Evolutionary conservation across 108 stramenopile genomes (phyloP).

Genomic region (Conticribra weissflogii): DNA sequence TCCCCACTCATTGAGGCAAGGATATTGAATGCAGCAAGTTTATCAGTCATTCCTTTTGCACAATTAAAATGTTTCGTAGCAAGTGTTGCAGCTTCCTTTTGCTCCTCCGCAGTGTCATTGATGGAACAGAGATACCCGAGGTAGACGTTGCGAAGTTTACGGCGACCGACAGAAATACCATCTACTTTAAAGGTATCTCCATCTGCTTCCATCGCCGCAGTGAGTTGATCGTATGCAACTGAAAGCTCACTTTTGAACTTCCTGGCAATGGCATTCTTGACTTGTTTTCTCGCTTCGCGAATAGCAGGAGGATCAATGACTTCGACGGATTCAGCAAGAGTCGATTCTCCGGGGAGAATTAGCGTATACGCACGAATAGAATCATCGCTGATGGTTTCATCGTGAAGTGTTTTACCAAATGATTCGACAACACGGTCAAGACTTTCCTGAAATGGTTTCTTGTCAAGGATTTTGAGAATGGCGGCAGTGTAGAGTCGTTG

Average conservation of each 20-base stretch:
- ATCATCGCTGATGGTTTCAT: slow-evolving; percentile 55
- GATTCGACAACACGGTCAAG: slow-evolving; percentile 42
- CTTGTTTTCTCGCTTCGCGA: slow-evolving; percentile 44
- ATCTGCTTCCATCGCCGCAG: slow-evolving; percentile 36
- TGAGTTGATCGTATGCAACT: slow-evolving; percentile 57
- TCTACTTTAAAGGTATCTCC: slow-evolving; percentile 29
- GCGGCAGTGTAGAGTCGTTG: slow-evolving; percentile 51
- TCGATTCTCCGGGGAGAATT: slow-evolving; percentile 58
- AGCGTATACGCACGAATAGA: slow-evolving; percentile 66
- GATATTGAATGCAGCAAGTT: slow-evolving; percentile 56
- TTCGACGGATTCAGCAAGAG: slow-evolving; percentile 55
- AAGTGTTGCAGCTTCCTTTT: slow-evolving; percentile 35
- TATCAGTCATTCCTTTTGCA: slow-evolving; percentile 80
- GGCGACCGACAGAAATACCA: slow-evolving; percentile 38
- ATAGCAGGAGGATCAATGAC: slow-evolving; percentile 56
- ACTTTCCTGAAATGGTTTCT: slow-evolving; percentile 9
- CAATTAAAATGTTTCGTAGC: slow-evolving; percentile 56
- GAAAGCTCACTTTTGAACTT: slow-evolving; percentile 34
- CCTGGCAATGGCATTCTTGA: slow-evolving; percentile 55
- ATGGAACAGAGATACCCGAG: slow-evolving; percentile 59
- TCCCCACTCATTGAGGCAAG: slow-evolving; percentile 63
- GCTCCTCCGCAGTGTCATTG: slow-evolving; percentile 53
- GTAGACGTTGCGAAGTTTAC: slow-evolving; percentile 67
- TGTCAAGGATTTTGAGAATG: slow-evolving; percentile 43
- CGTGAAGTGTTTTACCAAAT: slow-evolving; percentile 31